These are phyloP conservation scores for Aotearoamyces nothofagi DNA, from an alignment of 2,329 filamentous ascomycete species.

Conservation along the genomic window DNA sequence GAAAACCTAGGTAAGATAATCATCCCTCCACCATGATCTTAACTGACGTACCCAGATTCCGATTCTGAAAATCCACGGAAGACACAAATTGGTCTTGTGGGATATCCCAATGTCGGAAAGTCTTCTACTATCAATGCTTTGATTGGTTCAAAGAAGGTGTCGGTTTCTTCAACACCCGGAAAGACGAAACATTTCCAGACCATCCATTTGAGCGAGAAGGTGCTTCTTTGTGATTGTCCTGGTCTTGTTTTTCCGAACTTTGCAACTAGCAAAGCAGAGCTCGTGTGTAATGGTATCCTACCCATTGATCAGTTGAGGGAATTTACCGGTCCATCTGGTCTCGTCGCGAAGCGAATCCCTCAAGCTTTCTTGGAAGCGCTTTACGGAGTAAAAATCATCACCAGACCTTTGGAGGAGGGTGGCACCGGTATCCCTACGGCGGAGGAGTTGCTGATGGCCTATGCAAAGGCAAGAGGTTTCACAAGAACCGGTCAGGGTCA, in stretches of 20 bases:
- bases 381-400: slow-evolving; percentile 83
- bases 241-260: slow-evolving; percentile 99
- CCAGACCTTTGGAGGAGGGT: slow-evolving; percentile 73
- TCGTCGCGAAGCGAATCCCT: slow-evolving; percentile 77
- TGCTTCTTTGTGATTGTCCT: slow-evolving; percentile 92
- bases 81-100: slow-evolving; percentile 82
- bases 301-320: slow-evolving; percentile 95
- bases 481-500: slow-evolving; percentile 78
- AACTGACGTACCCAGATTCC: slow-evolving; percentile 20
- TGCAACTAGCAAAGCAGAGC: slow-evolving; percentile 86
- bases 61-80: slow-evolving; percentile 40
- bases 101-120: slow-evolving; percentile 98
- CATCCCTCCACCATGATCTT: slow-evolving; percentile 6
- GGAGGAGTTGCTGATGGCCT: slow-evolving; percentile 71
- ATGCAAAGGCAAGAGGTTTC: slow-evolving; percentile 81
- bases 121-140: slow-evolving; percentile 98
- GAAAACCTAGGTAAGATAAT: slow-evolving; percentile 31
- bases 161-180: slow-evolving; percentile 89
- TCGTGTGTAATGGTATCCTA: slow-evolving; percentile 87
- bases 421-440: slow-evolving; percentile 78
- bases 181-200: slow-evolving; percentile 99
- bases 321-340: slow-evolving; percentile 69
- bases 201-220: slow-evolving; percentile 77
- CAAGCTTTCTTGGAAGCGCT: slow-evolving; percentile 79
- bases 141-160: slow-evolving; percentile 97